Evolutionary conservation across 1,139 yeast genomes (phyloP), one percentile per base, ranked within the genome.

Genomic region (Yamadazyma triangularis): DNA sequence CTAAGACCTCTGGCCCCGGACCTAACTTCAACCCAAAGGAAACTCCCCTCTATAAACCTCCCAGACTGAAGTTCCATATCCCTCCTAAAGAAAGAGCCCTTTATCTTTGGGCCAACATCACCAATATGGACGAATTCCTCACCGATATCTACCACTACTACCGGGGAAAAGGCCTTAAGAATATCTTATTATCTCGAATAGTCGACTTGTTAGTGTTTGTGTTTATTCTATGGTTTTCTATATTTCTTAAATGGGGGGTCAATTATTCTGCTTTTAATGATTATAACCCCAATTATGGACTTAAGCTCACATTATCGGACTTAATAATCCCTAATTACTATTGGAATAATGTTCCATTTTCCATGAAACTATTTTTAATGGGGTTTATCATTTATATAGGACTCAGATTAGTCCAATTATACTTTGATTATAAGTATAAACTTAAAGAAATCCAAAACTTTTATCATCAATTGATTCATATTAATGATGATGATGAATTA

Each of bases 91-190:
- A 89, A 51, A 61, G 89, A 30, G 96, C 97, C 0, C 64, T 85
- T 25, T 91, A 96, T 84, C 71, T 86, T 36, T 93, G 98, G 97
- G 95, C 97, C 1, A 91, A 91, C 47, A 87, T 91, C 22, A 86
- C 86, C 43, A 89, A 91, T 53, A 70, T 91, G 56, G 98, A 91
- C 56, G 74, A 78, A 30, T 91, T 91, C 46, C 63, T 91, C 18
- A 76, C 77, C 33, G 95, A 89, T 44, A 81, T 88, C 6, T 91
- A 93, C 55, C 70, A 73, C 32, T 91, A 88, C 52, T 93, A 84
- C 50, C 62, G 84, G 25, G 95, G 94, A 4, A 84, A 81, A 50
- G 99, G 99, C 0, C 69, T 83, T 36, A 67, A 72, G 30, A 86
- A 95, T 51, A 87, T 91, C 22, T 56, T 86, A 7, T 53, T 87